Conservation (phyloP, 2,329 filamentous ascomycete species). For the Penicillium griseofulvum region DNA sequence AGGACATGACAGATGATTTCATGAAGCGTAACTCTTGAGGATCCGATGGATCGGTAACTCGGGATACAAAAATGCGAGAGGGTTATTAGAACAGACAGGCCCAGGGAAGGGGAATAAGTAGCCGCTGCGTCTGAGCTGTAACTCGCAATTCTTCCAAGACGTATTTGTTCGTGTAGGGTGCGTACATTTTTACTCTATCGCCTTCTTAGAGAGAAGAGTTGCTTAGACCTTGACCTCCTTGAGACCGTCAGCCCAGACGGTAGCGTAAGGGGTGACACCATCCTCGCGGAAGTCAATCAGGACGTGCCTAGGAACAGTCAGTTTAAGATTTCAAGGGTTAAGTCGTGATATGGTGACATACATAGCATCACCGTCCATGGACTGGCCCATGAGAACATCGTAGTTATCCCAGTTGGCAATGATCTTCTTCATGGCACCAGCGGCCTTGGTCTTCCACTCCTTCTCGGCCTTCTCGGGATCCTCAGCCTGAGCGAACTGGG, state of each 20-base stretch:
- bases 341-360: conserved; percentile 49
- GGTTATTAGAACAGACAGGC: conserved; percentile 19
- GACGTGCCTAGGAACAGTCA: conserved; percentile 61
- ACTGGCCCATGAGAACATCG: conserved; percentile 90
- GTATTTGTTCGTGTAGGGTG: conserved; percentile 27
- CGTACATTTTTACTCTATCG: conserved; percentile 17
- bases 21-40: conserved; percentile 38
- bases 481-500: conserved; percentile 54
- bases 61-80: conserved; percentile 27
- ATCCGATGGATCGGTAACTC: conserved; percentile 27
- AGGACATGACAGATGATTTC: conserved; percentile 30
- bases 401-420: conserved; percentile 93
- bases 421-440: conserved; percentile 74
- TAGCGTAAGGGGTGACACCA: conserved; percentile 83
- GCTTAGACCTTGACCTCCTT: conserved; percentile 84
- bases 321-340: neutral
- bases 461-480: conserved; percentile 65
- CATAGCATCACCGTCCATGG: conserved; percentile 93
- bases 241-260: conserved; percentile 93
- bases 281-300: conserved; percentile 98
- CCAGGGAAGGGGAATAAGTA: conserved; percentile 13
- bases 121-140: conserved; percentile 13
- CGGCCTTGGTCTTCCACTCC: conserved; percentile 57
- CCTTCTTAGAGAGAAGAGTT: neutral
- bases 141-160: conserved; percentile 21